Evolutionary conservation across 805 yeast species (phyloP), one percentile per base, ranked within the genome.

Genomic region (Isabelozyma gotoi): DNA sequence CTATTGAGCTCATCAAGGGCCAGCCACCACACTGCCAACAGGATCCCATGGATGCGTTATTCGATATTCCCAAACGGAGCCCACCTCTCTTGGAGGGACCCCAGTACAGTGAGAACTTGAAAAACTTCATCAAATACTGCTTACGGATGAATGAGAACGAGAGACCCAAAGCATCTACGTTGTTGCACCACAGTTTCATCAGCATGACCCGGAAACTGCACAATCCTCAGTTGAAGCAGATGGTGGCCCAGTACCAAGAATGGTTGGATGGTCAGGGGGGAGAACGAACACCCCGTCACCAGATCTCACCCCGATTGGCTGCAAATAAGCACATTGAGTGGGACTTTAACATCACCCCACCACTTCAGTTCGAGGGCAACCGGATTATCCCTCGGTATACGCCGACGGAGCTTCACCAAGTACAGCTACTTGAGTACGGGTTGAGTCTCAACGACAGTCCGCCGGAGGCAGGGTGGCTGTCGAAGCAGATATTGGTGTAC

Each of bases 1-100:
- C 88, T 1, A 85, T 88, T 55, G 99, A 94, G 64, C 68, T 94
- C 38, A 75, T 86, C 1, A 81, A 82, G 3, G 98, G 97, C 0
- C 65, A 73, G 7, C 96, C 97, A 0, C 99, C 99, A 0, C 71
- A 81, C 42, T 65, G 88, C 0, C 80, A 83, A 19, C 71, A 77
- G 42, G 87, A 84, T 41, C 96, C 97, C 11, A 76, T 85, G 81
- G 82, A 84, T 50, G 88, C 87, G 0, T 69, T 92, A 52, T 76
- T 82, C 53, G 76, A 77, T 38, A 87, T 89, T 36, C 92, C 91
- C 11, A 74, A 76, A 35, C 64, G 73, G 17, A 76, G 78, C 6
- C 79, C 96, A 0, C 96, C 96, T 0, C 51, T 56, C 15, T 73
- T 80, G 32, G 66, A 59, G 5, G 84, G 82, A 0, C 41, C 51